Base-by-base conservation (phyloP, 345 rosid genomes). In the Arabis hirsuta region DNA sequence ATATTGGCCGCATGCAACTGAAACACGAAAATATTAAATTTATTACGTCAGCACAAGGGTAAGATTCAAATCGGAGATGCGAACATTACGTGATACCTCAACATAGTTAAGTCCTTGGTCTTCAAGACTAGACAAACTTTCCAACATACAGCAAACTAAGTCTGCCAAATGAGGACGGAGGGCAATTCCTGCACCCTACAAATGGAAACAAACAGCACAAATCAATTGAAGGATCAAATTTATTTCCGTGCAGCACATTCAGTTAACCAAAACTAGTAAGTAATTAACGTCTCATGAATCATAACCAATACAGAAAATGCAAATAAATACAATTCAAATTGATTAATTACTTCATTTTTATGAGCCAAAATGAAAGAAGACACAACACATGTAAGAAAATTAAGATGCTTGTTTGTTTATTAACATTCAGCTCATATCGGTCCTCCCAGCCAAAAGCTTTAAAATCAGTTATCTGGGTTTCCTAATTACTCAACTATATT, bases 121-220 rank as follows among this genome's bases (percentile, higher is more conserved):
- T 84, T 94, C 98, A 77, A 94, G 95, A 82, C 97, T 91, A 67
- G 98, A 91, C 77, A 94, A 88, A 81, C 98, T 87, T 88, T 94
- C 98, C 83, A 94, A 84, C 98, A 91, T 94, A 85, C 98, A 94
- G 62, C 95, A 94, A 58, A 94, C 95, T 76, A 94, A 79, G 77
- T 94, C 92, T 20, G 98, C 72, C 72, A 90, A 67, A 81, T 94
- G 95, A 55, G 97, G 91, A 74, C 97, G 94, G 67, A 94, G 84
- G 44, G 97, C 90, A 70, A 84, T 47, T 50, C 98, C 97, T 55
- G 98, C 98, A 79, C 97, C 95, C 98, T 93, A 76, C 29, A 65
- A 63, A 62, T 26, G 11, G 45, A 54, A 61, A 60, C 32, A 69
- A 68, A 55, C 53, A 73, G 43, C 55, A 59, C 3, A 29, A 12